Conservation (phyloP, 176 grass and related monocot genomes). For the barley (Hordeum vulgare) region DNA sequence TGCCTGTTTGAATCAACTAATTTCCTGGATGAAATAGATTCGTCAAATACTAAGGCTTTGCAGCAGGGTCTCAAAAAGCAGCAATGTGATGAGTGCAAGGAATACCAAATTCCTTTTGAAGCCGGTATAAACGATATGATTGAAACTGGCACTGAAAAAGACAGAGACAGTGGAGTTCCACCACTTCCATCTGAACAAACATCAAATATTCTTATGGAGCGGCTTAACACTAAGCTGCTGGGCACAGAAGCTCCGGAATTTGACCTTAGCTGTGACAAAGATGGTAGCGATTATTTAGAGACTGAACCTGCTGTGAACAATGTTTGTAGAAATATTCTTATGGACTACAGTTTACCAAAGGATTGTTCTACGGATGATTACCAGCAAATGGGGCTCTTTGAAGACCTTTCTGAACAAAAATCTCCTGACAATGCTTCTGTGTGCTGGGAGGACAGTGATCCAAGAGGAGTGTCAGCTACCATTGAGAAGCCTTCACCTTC, state of each 20-base stretch:
- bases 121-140: not conserved
- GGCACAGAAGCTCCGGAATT: too few species aligned
- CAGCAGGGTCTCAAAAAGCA: not conserved
- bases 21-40: constrained; percentile 3
- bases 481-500: not conserved
- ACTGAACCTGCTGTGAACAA: not conserved
- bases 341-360: not conserved
- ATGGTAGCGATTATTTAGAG: not conserved
- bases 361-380: not conserved
- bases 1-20: not conserved
- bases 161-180: not conserved
- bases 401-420: not conserved
- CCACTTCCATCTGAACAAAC: not conserved
- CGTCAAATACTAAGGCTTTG: not conserved
- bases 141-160: not conserved
- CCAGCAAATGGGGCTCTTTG: not conserved
- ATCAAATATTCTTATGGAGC: constrained; percentile 12
- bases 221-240: too few species aligned
- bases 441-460: not conserved
- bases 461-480: constrained; percentile 1
- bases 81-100: not conserved
- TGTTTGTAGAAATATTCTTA: not conserved
- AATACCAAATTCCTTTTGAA: constrained; percentile 5
- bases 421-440: not conserved
- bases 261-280: not conserved